Conservation (phyloP, 2,329 filamentous ascomycete genomes). For the Colletotrichum sojae region DNA sequence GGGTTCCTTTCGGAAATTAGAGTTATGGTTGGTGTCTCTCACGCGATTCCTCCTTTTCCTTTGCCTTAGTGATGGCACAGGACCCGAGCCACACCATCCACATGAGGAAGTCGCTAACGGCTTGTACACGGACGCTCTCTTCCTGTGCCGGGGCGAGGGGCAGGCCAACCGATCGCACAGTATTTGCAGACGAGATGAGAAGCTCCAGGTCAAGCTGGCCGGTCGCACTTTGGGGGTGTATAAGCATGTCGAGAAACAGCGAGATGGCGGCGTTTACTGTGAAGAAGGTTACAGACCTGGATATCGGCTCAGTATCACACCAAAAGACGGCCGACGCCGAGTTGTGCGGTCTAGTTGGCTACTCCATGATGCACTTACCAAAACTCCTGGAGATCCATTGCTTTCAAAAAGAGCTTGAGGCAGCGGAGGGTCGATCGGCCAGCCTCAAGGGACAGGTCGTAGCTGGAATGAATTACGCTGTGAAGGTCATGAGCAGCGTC, state of each 20-base stretch:
- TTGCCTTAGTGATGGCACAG: constrained; percentile 11
- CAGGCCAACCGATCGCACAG: neutral
- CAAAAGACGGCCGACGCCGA: too few species aligned
- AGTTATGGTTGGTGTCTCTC: neutral
- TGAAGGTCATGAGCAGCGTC: constrained; percentile 41
- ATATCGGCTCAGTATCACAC: neutral
- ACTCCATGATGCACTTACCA: neutral
- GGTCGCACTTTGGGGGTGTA: constrained; percentile 26
- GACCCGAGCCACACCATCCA: constrained; percentile 22
- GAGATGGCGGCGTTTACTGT: constrained; percentile 39
- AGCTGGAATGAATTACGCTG: constrained; percentile 44
- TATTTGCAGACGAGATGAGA: constrained; percentile 18
- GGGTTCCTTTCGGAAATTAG: neutral
- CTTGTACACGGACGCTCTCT: neutral
- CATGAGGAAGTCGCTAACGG: constrained; percentile 17
- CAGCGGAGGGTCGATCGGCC: constrained; percentile 42
- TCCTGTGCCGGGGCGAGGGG: too few species aligned
- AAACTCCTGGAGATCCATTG: constrained; percentile 1
- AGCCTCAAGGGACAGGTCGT: constrained; percentile 44
- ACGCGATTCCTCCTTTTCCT: neutral
- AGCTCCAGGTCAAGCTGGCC: constrained; percentile 23
- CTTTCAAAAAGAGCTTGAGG: constrained; percentile 11
- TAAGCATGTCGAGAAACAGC: constrained; percentile 41
- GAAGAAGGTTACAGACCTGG: constrained; percentile 35
- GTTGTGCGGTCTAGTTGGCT: too few species aligned